Conservation (phyloP, 108 stramenopile species). For the Epithemia pelagica region DNA sequence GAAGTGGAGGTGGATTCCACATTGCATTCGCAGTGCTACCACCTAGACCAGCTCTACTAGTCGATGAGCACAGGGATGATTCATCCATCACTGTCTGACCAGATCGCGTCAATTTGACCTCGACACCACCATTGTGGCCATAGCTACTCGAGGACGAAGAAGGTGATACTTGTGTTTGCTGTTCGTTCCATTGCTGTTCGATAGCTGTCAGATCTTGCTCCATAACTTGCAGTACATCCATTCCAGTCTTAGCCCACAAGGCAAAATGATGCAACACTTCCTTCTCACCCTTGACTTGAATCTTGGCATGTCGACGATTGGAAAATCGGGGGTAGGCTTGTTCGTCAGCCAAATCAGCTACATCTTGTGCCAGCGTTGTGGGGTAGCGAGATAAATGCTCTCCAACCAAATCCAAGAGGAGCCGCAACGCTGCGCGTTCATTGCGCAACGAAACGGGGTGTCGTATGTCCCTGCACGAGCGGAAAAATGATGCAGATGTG, state of each 20-base stretch:
- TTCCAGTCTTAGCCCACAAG: slow-evolving; percentile 62
- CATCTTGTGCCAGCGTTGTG: slow-evolving; percentile 72
- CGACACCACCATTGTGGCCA: slow-evolving; percentile 28
- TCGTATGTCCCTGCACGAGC: slow-evolving; percentile 80
- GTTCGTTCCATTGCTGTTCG: neutral
- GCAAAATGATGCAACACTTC: slow-evolving; percentile 83
- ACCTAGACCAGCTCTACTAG: neutral
- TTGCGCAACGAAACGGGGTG: slow-evolving; percentile 71
- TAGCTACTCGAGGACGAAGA: neutral
- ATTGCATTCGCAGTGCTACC: neutral
- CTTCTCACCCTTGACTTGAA: slow-evolving; percentile 88
- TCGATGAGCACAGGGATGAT: neutral
- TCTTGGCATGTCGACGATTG: slow-evolving; percentile 81
- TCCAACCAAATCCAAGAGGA: slow-evolving; percentile 53
- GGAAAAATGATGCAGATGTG: slow-evolving; percentile 24
- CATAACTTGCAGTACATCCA: slow-evolving; percentile 69
- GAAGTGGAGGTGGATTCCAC: neutral
- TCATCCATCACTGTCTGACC: neutral
- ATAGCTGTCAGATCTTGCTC: slow-evolving; percentile 42
- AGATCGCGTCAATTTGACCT: slow-evolving; percentile 23
- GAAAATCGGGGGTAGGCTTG: slow-evolving; percentile 62
- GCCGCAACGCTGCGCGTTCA: slow-evolving; percentile 71
- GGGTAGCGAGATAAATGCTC: slow-evolving; percentile 64
- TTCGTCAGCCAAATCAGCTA: slow-evolving; percentile 53
- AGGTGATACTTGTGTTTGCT: neutral